phyloP scores from a whole-genome alignment of 225 moss, liverwort and hornwort species.

The Pseudisothecium myosuroides region DNA sequence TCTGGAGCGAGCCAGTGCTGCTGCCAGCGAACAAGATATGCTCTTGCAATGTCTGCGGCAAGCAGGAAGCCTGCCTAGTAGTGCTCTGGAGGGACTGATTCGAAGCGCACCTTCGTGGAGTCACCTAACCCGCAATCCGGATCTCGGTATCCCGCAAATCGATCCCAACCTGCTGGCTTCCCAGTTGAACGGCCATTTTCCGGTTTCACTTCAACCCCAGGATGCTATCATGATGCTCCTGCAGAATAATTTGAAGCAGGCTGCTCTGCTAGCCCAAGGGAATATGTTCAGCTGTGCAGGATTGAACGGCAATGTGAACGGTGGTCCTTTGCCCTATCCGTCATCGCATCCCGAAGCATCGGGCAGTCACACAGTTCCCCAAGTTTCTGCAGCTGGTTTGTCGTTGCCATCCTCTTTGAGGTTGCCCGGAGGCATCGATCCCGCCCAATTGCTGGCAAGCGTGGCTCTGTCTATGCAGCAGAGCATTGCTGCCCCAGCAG shows the following conservation, averaged over 20 bases:
- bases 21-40: constrained; percentile 56
- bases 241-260: constrained; percentile 40
- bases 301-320: not conserved
- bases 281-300: not conserved
- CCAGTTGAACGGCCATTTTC: constrained; percentile 11
- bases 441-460: constrained; percentile 36
- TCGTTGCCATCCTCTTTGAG: constrained; percentile 26
- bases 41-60: constrained; percentile 60
- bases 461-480: constrained; percentile 28
- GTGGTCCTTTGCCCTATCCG: not conserved
- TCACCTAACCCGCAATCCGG: constrained; percentile 18
- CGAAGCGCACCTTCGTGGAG: constrained; percentile 21
- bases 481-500: constrained; percentile 14
- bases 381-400: not conserved
- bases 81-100: not conserved
- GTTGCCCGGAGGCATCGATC: constrained; percentile 6
- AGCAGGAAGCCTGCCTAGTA: constrained; percentile 12
- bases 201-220: not conserved
- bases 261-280: constrained; percentile 20
- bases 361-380: constrained; percentile 4
- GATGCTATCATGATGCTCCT: constrained; percentile 27
- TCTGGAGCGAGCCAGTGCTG: constrained; percentile 48
- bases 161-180: not conserved
- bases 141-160: not conserved
- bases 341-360: not conserved